Percentiles rank a stretch among this genome's conserved stretches.
Conservation (phyloP, 2,329 filamentous ascomycete species). For the Didymella lethalis region DNA sequence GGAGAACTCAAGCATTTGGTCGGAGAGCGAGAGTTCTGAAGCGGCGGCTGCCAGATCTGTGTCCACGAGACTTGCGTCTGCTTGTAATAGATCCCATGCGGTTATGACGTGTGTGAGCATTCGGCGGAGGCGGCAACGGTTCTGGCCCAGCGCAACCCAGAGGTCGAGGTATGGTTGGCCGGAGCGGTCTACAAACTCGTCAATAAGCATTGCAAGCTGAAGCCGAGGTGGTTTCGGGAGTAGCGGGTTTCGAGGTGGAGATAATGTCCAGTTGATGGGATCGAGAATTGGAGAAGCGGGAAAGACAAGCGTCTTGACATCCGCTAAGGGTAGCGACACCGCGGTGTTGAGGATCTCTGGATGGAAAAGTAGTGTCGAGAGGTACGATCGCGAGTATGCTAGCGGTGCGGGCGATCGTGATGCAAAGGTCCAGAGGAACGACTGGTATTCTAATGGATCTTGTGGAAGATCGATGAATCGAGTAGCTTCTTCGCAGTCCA, state of each 20-base stretch:
- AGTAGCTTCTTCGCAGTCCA: constrained; percentile 70
- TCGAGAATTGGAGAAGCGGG: constrained; percentile 76
- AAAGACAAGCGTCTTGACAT: constrained; percentile 79
- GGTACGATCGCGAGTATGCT: constrained; percentile 80
- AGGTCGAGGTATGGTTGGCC: constrained; percentile 80
- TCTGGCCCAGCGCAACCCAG: constrained; percentile 85
- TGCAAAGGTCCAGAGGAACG: constrained; percentile 77
- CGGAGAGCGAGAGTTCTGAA: constrained; percentile 33
- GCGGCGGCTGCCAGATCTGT: constrained; percentile 54
- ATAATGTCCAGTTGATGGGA: constrained; percentile 76
- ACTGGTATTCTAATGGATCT: constrained; percentile 56
- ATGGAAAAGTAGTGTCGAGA: constrained; percentile 78
- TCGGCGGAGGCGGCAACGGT: constrained; percentile 86
- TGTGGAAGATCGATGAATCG: constrained; percentile 39
- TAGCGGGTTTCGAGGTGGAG: constrained; percentile 55
- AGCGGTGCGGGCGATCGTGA: constrained; percentile 82
- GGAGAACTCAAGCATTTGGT: constrained; percentile 70
- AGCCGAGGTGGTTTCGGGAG: constrained; percentile 76
- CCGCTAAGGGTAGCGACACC: constrained; percentile 78
- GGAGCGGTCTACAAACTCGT: constrained; percentile 67
- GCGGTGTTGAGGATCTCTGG: constrained; percentile 70
- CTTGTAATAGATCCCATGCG: constrained; percentile 84
- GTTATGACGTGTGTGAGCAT: constrained; percentile 84
- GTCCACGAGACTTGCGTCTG: constrained; percentile 65
- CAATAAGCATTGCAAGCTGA: constrained; percentile 72